Conservation (phyloP, 352 stramenopile species). For the Globisporangium iwayamae region DNA sequence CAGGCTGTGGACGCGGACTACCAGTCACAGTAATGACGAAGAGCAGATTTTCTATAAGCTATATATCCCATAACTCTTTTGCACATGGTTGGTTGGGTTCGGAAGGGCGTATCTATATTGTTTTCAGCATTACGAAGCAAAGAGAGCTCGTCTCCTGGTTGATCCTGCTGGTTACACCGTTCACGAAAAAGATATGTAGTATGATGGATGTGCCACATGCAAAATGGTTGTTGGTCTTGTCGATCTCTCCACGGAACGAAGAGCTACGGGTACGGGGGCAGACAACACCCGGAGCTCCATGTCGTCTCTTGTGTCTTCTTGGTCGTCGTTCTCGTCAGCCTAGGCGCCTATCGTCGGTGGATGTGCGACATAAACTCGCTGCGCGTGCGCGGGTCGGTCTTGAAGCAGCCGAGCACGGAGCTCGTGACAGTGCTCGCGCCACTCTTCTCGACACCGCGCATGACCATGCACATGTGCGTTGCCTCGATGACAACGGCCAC, state of each 20-base stretch:
- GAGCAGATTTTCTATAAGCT: neutral
- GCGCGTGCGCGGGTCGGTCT: slow-evolving; percentile 89
- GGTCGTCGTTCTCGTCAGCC: neutral
- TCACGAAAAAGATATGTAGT: slow-evolving; percentile 19
- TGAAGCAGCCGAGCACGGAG: slow-evolving; percentile 96
- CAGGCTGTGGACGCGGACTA: slow-evolving; percentile 69
- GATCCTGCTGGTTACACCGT: slow-evolving; percentile 37
- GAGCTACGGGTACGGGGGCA: neutral
- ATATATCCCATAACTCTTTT: neutral
- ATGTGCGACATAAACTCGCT: slow-evolving; percentile 89
- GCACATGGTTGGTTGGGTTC: neutral
- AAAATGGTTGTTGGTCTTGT: slow-evolving; percentile 2
- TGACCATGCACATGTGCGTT: slow-evolving; percentile 99
- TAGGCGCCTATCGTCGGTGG: slow-evolving; percentile 54
- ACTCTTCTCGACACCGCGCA: slow-evolving; percentile 98
- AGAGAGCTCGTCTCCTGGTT: slow-evolving; percentile 27
- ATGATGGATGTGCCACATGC: slow-evolving; percentile 1
- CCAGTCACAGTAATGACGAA: slow-evolving; percentile 22
- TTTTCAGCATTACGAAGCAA: slow-evolving; percentile 42
- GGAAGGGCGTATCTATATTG: slow-evolving; percentile 41
- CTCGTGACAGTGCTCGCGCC: slow-evolving; percentile 96
- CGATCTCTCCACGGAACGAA: neutral
- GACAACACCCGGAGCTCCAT: neutral
- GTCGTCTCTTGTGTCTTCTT: neutral
- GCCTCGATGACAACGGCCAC: slow-evolving; percentile 99